These are phyloP conservation scores for Grosmannia clavigera DNA, from an alignment of 2,329 filamentous ascomycete genomes.

Conservation along the genomic window DNA sequence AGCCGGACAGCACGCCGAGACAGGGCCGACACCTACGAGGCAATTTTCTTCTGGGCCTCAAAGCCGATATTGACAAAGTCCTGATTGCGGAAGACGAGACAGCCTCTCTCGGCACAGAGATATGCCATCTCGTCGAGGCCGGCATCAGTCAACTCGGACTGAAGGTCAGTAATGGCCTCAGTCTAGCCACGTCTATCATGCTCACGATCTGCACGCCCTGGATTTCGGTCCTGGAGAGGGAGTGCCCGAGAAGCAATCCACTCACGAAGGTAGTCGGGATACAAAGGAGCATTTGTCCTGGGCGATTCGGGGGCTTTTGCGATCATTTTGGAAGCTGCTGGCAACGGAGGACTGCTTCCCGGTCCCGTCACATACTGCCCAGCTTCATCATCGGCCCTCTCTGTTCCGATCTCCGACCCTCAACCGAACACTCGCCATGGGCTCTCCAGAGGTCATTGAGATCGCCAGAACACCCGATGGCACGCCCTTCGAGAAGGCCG, in stretches of 20 bases:
- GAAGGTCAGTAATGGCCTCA: neutral
- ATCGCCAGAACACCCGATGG: neutral
- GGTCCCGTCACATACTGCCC: neutral
- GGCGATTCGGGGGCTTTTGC: neutral
- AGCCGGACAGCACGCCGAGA: neutral
- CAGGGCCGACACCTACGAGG: constrained; percentile 7
- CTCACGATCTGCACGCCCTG: constrained; percentile 13
- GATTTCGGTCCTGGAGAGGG: too few relatives aligned
- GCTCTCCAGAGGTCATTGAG: neutral
- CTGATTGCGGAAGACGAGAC: constrained; percentile 10
- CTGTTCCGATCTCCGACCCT: neutral
- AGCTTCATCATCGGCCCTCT: neutral
- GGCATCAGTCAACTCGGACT: constrained; percentile 7
- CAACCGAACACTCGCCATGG: neutral
- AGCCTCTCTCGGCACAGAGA: constrained; percentile 13
- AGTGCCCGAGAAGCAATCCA: neutral
- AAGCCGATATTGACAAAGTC: constrained; percentile 12
- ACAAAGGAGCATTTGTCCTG: constrained; percentile 7
- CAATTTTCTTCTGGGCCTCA: constrained; percentile 12
- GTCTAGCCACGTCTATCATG: neutral
- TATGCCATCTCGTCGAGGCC: constrained; percentile 14
- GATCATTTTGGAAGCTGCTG: constrained; percentile 2
- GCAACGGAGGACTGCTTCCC: neutral
- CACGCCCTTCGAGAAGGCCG: constrained; percentile 7
- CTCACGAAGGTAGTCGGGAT: constrained; percentile 15